Evolutionary conservation across 441 rosid genomes (phyloP).

Genomic region (Metrosideros polymorpha): DNA sequence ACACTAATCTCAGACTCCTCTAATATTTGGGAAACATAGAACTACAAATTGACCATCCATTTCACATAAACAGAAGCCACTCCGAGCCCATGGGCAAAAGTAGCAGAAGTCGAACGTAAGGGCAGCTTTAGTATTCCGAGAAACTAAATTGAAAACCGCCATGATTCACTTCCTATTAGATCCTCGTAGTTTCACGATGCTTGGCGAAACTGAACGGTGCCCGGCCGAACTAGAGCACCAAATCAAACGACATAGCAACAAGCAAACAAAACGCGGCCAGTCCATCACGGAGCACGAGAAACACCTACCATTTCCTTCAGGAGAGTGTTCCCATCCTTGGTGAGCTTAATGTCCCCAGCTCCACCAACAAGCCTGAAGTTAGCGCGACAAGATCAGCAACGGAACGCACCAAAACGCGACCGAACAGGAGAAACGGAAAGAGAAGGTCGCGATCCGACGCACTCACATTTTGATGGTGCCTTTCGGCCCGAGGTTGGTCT

Average conservation of each 20-base stretch:
- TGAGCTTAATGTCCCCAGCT: slow-evolving; percentile 91
- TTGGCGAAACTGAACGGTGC: no score
- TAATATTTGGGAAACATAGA: neutral
- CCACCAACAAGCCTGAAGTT: slow-evolving; percentile 87
- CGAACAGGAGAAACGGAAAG: neutral
- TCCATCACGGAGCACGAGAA: neutral
- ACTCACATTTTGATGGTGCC: slow-evolving; percentile 91
- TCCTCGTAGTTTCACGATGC: accelerated
- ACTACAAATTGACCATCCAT: neutral
- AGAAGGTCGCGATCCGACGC: neutral
- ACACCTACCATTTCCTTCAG: slow-evolving; percentile 80
- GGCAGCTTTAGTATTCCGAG: neutral
- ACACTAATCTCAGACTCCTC: neutral
- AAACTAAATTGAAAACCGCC: neutral
- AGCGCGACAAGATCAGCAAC: neutral
- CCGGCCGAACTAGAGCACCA: neutral
- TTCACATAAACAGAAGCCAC: neutral
- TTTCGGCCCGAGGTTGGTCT: slow-evolving; percentile 90
- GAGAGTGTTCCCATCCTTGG: slow-evolving; percentile 93
- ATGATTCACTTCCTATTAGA: neutral
- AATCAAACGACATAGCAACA: neutral
- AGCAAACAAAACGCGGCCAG: neutral
- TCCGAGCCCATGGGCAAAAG: neutral
- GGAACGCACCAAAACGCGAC: neutral
- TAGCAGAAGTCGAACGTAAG: neutral